Base-by-base conservation (phyloP, 192 early-diverging fungal species). In the Haplosporangium gracile region DNA sequence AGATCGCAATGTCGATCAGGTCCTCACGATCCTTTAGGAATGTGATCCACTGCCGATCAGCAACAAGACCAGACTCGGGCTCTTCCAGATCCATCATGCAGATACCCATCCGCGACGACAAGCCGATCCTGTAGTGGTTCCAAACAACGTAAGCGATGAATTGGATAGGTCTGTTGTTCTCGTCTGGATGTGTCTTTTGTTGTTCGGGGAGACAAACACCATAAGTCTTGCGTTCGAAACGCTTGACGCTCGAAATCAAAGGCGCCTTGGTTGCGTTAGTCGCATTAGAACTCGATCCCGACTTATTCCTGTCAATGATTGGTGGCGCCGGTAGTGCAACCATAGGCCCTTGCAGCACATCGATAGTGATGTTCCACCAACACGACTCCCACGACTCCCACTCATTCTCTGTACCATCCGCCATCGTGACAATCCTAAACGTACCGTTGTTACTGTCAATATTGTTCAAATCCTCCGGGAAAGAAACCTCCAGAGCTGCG, bases 131-230 rank as follows among this genome's bases (percentile, higher is more conserved):
- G 16, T 74, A 86, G n/a, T 76, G 84, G n/a, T 81, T 81, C 84
- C 84, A 86, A 2, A 81, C 68, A 10, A 86, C 79, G 39, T 76
- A 86, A 0, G 84, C 84, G 20, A 77, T 78, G 32, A 86, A 86
- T 34, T 24, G 38, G 36, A 86, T 11, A 15, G 75, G 79, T 36
- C 47, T 36, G 0, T 24, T 29, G 10, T 74, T 24, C 22, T 75
- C 82, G 2, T 22, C 47, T 51, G 16, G 1, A 68, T 83, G 26
- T n/a, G 60, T 22, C 18, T 34, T 53, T 8, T 42, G 8, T 34
- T 83, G 71, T n/a, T 83, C 76, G 3, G 69, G 69, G 11, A 73
- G 10, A 26, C 75, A 73, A 38, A 47, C 36, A 3, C 81, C 84
- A 2, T 75, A 20, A 0, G 84, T 80, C 79, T 86, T 49, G 10